These are phyloP conservation scores for Henckelia pumila DNA, from an alignment of 257 asterid species.

Conservation along the genomic window DNA sequence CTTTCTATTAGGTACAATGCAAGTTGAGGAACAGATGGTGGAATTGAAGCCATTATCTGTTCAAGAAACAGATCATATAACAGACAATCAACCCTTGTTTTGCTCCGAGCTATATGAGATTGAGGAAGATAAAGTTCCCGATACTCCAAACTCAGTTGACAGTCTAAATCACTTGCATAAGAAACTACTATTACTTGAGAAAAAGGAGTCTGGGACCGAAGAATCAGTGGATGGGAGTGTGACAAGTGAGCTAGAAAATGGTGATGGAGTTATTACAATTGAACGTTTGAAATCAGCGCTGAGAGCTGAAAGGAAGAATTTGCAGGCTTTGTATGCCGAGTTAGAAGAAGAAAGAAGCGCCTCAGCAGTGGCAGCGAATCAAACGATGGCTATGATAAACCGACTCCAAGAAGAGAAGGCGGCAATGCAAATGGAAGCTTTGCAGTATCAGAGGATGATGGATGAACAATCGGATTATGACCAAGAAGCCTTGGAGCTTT, in stretches of 20 bases:
- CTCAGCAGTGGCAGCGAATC: constrained; percentile 92
- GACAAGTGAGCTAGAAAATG: constrained; percentile 68
- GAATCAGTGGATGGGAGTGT: constrained; percentile 89
- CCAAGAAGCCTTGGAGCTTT: constrained; percentile 93
- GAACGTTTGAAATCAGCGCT: constrained; percentile 65
- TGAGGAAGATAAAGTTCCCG: constrained; percentile 80
- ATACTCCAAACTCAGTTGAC: constrained; percentile 72
- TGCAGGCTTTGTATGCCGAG: constrained; percentile 68
- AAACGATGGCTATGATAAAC: constrained; percentile 97
- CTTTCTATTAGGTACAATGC: constrained; percentile 37
- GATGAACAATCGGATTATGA: constrained; percentile 97
- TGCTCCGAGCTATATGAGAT: constrained; percentile 41
- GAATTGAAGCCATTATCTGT: constrained; percentile 40
- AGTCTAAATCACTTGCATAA: constrained; percentile 56
- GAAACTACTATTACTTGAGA: constrained; percentile 60
- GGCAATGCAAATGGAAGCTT: constrained; percentile 97
- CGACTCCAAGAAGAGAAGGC: constrained; percentile 97
- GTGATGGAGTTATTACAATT: constrained; percentile 54
- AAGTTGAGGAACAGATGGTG: constrained; percentile 39
- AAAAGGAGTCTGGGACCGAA: constrained; percentile 62
- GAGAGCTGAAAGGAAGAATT: constrained; percentile 67
- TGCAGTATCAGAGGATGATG: constrained; percentile 99
- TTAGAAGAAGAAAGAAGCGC: constrained; percentile 94
- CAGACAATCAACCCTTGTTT: constrained; percentile 26
- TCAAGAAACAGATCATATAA: constrained; percentile 33